These are phyloP conservation scores for Spinellus fusiger DNA, from an alignment of 192 early-diverging fungal genomes.

Conservation along the genomic window DNA sequence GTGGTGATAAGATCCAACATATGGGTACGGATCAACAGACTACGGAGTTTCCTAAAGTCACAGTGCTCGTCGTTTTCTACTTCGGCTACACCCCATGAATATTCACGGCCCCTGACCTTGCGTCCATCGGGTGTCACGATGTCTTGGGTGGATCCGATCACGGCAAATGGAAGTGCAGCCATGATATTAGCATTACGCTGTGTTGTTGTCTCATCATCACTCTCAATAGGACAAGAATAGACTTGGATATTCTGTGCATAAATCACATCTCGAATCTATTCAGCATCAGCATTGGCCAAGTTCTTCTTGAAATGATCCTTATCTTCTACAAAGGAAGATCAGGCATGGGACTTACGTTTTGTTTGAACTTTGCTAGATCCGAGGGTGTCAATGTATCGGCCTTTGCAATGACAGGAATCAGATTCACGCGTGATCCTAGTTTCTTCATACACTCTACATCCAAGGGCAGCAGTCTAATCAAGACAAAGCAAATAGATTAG, in stretches of 20 bases:
- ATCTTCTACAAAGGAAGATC: neutral
- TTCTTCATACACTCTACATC: slow-evolving; percentile 99
- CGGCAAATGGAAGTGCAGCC: slow-evolving; percentile 91
- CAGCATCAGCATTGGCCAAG: neutral
- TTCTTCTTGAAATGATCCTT: neutral
- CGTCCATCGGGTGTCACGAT: slow-evolving; percentile 79
- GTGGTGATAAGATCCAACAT: slow-evolving; percentile 92
- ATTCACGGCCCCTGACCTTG: slow-evolving; percentile 91
- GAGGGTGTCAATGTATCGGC: slow-evolving; percentile 94
- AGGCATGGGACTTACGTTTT: slow-evolving; percentile 57
- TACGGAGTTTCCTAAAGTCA: slow-evolving; percentile 96
- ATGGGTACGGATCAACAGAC: slow-evolving; percentile 95
- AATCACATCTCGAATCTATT: slow-evolving; percentile 84
- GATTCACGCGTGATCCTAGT: slow-evolving; percentile 90
- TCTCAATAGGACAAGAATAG: slow-evolving; percentile 84
- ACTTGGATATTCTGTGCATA: slow-evolving; percentile 87
- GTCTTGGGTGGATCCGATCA: slow-evolving; percentile 89
- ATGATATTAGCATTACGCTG: slow-evolving; percentile 82
- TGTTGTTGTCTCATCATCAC: slow-evolving; percentile 75
- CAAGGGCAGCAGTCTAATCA: slow-evolving; percentile 69
- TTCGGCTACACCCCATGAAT: slow-evolving; percentile 98
- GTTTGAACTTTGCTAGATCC: slow-evolving; percentile 90
- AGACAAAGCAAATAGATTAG: slow-evolving; percentile 11
- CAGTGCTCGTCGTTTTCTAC: slow-evolving; percentile 99
- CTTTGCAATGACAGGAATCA: slow-evolving; percentile 98